Base-by-base conservation (phyloP, 2,329 filamentous ascomycete genomes). In the Aspergillus uvarum region DNA sequence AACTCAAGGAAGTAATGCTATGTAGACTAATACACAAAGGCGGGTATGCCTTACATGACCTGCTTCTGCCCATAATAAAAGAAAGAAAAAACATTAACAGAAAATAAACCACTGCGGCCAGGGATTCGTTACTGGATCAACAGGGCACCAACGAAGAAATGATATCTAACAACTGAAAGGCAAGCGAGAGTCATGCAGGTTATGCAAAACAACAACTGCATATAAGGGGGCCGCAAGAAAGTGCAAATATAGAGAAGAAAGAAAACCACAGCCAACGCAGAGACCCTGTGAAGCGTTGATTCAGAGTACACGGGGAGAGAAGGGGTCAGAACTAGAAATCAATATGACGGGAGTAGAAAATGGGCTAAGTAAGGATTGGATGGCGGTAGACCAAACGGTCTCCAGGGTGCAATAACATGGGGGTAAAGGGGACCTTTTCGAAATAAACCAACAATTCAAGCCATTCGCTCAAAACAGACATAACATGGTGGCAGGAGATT, bases 171-270 rank as follows among this genome's bases (percentile, higher is more conserved):
- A 35, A 61, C 31, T 59, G 62, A 59, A 53, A 59, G 53, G 50
- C 60, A 51, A 62, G 50, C 51, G 56, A 65, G 56, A 64, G 67
- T 67, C 65, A 65, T 70, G 66, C 65, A 58, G 32, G 54, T 62
- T 70, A 68, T 65, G 67, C 66, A 59, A 62, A 63, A 67, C 64
- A 54, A 72, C 71, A 66, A 70, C 68, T 71, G 70, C 62, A 60
- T 57, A 63, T 67, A 64, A 63, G 55, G 59, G 59, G 35, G 26
- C 38, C 47, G 32, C 42, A 61, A 57, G 38, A 57, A 51, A 54
- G 26, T 21, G 52, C 24, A 42, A 47, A 58, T 59, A 66, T 59
- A 60, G 31, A 62, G 53, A 61, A 59, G 54, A 57, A 63, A 50
- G 56, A 64, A 59, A 63, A 51, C 63, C 59, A 60, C 38, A 57